Evolutionary conservation across 2,329 filamentous ascomycete species (phyloP), one percentile per base, ranked within the genome.

Genomic region (Cladosporium sphaerospermum): DNA sequence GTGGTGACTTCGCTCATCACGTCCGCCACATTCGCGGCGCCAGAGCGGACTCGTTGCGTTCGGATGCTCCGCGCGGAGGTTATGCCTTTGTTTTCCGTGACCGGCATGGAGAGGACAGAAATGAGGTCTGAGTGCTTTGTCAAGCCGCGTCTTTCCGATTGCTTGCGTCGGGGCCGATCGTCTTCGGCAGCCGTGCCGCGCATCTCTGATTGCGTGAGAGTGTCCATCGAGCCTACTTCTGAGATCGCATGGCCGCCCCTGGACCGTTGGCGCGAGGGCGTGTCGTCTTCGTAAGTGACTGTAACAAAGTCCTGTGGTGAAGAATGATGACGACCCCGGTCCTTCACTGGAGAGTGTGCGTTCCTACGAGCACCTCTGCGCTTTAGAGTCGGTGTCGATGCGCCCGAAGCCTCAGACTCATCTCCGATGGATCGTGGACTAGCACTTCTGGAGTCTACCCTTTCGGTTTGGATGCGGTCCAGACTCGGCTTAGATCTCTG

Each of bases 71-170:
- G 82, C 28, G 86, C 82, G 19, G 89, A 91, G 54, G 84, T 81
- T 56, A 89, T 82, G 65, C 85, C 90, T 64, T 78, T 83, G 55
- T 79, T 80, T 54, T 84, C 78, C 45, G 78, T 78, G 47, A 69
- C 72, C 11, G 85, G 83, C 54, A 89, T 73, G 0, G 91, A 97
- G 8, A 99, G 76, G 2, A 96, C 89, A 0, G 93, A 97, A 37
- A 99, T 89, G 19, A 99, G 77, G 69, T 99, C 93, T 13, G 90
- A 90, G 70, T 97, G 91, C 55, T 88, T 95, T 3, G 91, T 96
- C 37, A 96, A 78, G 55, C 87, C 83, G 57, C 89, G 81, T 68
- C 86, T 89, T 33, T 89, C 73, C 1, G 78, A 58, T 3, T 52
- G 54, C n/a, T 58, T 62, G 57, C 56, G 66, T 60, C 54, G 57